phyloP scores from a whole-genome alignment of 2,329 filamentous ascomycete genomes.

The Botrytis porri region DNA sequence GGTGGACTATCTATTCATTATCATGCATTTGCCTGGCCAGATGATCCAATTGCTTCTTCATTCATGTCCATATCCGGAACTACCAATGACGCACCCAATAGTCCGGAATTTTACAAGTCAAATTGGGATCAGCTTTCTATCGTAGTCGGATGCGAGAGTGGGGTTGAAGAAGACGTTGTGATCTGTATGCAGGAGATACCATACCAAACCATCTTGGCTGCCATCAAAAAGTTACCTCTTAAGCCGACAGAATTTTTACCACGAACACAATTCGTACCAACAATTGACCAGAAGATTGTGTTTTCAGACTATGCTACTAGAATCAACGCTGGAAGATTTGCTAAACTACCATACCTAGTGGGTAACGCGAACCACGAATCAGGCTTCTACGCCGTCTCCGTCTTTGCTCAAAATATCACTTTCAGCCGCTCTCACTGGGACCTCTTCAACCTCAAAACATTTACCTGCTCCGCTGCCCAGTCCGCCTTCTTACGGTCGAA shows the following conservation, averaged over 20 bases:
- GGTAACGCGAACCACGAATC: conserved; percentile 40
- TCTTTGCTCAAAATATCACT: conserved; percentile 25
- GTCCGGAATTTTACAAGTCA: neutral
- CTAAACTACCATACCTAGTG: conserved; percentile 33
- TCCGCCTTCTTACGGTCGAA: conserved; percentile 31
- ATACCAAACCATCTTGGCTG: neutral
- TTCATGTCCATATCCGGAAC: conserved; percentile 31
- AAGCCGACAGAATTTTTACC: neutral
- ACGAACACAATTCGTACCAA: conserved; percentile 24
- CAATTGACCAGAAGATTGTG: conserved; percentile 23
- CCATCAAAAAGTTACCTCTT: neutral
- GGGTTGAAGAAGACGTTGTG: neutral
- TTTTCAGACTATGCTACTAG: conserved; percentile 23
- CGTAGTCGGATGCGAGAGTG: neutral
- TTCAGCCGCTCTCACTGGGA: conserved; percentile 33
- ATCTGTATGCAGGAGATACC: conserved; percentile 3
- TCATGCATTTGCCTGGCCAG: conserved; percentile 12
- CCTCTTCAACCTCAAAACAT: conserved; percentile 35
- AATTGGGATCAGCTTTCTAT: neutral
- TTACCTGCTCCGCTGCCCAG: conserved; percentile 39
- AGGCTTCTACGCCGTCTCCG: conserved; percentile 34
- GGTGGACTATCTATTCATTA: conserved; percentile 36
- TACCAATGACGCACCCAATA: conserved; percentile 24
- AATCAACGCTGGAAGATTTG: conserved; percentile 21
- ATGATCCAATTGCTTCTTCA: conserved; percentile 28